Evolutionary conservation across 2,329 filamentous ascomycete species (phyloP).

Genomic region (Teratosphaeria pseudoeucalypti): DNA sequence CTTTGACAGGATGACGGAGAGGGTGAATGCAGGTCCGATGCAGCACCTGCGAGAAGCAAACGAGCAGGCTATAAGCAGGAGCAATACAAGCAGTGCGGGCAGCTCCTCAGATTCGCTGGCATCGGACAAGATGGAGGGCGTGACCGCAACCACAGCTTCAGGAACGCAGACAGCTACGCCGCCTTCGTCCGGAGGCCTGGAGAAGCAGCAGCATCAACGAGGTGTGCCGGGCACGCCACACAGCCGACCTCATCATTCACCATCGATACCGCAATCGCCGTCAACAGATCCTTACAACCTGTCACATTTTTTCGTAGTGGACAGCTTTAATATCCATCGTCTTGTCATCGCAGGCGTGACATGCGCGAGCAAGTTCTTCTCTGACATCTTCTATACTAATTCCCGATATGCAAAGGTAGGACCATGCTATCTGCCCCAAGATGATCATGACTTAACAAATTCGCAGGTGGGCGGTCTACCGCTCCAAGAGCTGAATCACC

Average conservation of each 20-base stretch:
- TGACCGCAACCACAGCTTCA: constrained; percentile 16
- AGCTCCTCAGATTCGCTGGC: constrained; percentile 14
- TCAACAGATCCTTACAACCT: constrained; percentile 41
- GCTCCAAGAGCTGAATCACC: constrained; percentile 82
- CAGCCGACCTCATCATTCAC: constrained; percentile 23
- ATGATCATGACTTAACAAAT: neutral
- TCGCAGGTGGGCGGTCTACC: constrained; percentile 83
- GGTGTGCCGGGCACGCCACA: constrained; percentile 28
- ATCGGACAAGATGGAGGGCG: constrained; percentile 22
- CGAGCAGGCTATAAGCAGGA: constrained; percentile 35
- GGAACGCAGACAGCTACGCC: constrained; percentile 37
- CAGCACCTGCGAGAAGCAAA: constrained; percentile 48
- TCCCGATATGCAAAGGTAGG: constrained; percentile 95
- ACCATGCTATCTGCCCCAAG: neutral
- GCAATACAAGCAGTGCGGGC: constrained; percentile 7
- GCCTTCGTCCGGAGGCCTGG: constrained; percentile 38
- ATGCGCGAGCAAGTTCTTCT: constrained; percentile 98
- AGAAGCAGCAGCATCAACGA: constrained; percentile 27
- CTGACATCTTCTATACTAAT: constrained; percentile 97
- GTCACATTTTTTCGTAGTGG: constrained; percentile 79
- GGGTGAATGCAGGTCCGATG: constrained; percentile 73
- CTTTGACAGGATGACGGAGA: constrained; percentile 97
- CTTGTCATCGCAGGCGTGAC: constrained; percentile 95
- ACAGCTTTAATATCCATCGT: constrained; percentile 97
- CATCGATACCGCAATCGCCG: constrained; percentile 25